phyloP scores from a whole-genome alignment of 208 protist genomes.

The Trypanosoma boissoni region DNA sequence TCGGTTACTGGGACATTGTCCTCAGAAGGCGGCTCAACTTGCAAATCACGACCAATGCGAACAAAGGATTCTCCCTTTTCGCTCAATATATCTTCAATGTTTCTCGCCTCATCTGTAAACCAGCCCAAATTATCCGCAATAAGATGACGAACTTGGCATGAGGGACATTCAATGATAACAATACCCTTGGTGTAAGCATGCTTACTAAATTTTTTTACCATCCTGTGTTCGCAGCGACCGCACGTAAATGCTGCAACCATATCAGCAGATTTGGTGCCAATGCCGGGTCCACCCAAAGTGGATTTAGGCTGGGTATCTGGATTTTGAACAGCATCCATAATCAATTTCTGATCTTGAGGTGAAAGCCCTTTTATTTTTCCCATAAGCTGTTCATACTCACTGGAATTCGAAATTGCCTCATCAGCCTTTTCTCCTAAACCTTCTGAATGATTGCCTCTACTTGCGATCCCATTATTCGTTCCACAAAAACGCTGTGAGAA shows the following conservation, averaged over 20 bases:
- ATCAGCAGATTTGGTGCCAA: constrained; percentile 71
- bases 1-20: neutral
- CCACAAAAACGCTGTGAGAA: constrained; percentile 13
- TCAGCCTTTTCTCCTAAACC: neutral
- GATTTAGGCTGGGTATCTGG: constrained; percentile 47
- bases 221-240: constrained; percentile 77
- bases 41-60: constrained; percentile 63
- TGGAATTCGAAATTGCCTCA: neutral
- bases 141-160: constrained; percentile 83
- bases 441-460: neutral
- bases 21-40: constrained; percentile 24
- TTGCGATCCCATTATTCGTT: neutral
- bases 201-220: constrained; percentile 91
- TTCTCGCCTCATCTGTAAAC: constrained; percentile 70
- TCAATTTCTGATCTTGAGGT: constrained; percentile 54
- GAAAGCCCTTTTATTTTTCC: constrained; percentile 49
- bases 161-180: constrained; percentile 89
- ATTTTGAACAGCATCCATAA: constrained; percentile 49
- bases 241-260: constrained; percentile 91
- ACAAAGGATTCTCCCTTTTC: constrained; percentile 73
- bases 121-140: constrained; percentile 92
- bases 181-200: constrained; percentile 91
- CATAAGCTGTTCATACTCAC: constrained; percentile 19
- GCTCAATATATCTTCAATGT: constrained; percentile 82
- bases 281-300: constrained; percentile 74